Evolutionary conservation across 2,329 filamentous ascomycete genomes (phyloP).

Genomic region (Talaromyces sp.): DNA sequence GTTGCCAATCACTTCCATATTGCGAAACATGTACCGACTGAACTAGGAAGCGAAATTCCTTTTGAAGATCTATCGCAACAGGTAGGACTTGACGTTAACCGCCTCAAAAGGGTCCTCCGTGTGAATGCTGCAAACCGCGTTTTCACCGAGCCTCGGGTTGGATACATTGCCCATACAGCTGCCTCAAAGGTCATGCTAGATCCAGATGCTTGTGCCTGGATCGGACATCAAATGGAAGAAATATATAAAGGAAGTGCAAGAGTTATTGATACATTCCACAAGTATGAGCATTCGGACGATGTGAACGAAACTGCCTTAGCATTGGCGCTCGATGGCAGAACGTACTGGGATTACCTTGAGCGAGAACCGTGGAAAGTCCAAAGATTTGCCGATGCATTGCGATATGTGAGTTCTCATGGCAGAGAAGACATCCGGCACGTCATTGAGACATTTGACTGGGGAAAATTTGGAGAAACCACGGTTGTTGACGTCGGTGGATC

Average conservation of each 20-base stretch:
- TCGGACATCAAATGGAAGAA: background rate
- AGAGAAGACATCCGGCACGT: background rate
- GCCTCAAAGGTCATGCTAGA: background rate
- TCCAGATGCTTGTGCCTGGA: background rate
- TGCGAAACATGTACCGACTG: background rate
- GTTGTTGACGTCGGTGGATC: conserved; percentile 43
- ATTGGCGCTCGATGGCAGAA: background rate
- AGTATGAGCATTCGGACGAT: background rate
- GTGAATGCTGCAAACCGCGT: background rate
- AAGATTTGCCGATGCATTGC: background rate
- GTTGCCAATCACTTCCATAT: background rate
- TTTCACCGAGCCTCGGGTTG: background rate
- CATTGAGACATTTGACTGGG: background rate
- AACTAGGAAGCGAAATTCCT: background rate
- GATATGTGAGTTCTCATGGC: background rate
- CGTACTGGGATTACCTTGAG: background rate
- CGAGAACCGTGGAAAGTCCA: background rate
- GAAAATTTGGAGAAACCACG: background rate
- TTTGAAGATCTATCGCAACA: background rate
- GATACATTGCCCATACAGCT: background rate
- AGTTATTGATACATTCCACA: background rate
- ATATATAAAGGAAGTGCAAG: background rate
- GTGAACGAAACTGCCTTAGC: background rate
- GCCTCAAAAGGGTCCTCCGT: background rate
- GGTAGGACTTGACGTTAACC: background rate